Evolutionary conservation across 139 green algal genomes (phyloP).

Genomic region (Chlorella sp.): DNA sequence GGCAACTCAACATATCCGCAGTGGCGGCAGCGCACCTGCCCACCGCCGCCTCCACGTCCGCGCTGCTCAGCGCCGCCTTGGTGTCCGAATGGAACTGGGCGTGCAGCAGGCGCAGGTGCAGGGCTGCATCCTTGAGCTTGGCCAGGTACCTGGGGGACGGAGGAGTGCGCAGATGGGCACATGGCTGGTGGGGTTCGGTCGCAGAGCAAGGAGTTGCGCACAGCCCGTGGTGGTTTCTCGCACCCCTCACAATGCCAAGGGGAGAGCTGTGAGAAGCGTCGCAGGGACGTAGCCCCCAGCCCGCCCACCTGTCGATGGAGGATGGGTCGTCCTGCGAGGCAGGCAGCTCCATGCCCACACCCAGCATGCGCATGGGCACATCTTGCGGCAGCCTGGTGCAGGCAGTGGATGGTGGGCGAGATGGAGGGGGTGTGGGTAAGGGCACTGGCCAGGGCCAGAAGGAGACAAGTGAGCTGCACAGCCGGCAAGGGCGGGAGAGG

Average conservation of each 20-base stretch:
- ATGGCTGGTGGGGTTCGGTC: no score
- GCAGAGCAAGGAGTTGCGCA: no score
- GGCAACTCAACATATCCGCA: no score
- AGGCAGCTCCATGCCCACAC: constrained; percentile 49
- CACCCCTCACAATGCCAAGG: no score
- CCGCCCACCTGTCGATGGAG: background rate
- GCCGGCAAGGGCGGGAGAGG: no score
- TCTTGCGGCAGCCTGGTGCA: constrained; percentile 49
- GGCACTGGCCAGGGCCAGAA: background rate
- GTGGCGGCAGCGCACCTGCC: background rate
- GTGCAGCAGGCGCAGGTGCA: constrained; percentile 46
- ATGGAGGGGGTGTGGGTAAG: no score
- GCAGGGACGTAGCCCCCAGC: no score
- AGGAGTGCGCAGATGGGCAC: no score
- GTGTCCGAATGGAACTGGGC: constrained; percentile 43
- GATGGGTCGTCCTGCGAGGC: background rate
- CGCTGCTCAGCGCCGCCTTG: constrained; percentile 25
- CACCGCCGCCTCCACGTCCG: constrained; percentile 37
- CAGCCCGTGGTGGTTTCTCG: no score
- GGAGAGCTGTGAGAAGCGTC: background rate
- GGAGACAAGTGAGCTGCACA: no score
- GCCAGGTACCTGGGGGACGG: constrained; percentile 31
- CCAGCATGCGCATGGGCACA: constrained; percentile 47
- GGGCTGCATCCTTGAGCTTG: constrained; percentile 52
- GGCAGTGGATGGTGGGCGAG: background rate